Base-by-base conservation (phyloP, 148 eudicot genomes). In the Chenopodium quinoa region DNA sequence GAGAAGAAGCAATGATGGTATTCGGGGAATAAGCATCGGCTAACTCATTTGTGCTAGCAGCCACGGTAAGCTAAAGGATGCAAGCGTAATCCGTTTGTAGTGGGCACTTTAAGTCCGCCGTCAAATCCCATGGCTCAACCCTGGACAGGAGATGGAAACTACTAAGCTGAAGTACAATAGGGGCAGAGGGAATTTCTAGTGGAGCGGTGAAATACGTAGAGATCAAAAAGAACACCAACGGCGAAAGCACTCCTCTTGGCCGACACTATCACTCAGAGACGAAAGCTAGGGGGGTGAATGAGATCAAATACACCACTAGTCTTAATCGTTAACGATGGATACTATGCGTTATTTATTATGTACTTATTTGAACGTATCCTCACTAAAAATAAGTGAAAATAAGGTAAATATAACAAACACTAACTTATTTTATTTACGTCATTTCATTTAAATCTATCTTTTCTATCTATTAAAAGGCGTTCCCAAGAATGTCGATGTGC, bases 81-180 rank as follows among this genome's bases (percentile, higher is more conserved):
- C 58, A 73, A 73, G 78, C 46, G 64, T 75, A 25, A 75, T 75
- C 78, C 37, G 78, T 50, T 17, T 75, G 63, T 50, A 75, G 78
- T 0, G 52, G 78, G 78, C 78, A 27, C 54, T 54, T 75, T 75
- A 75, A 75, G 62, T 75, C 64, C 64, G 20, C 12, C 78, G 64
- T 75, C 44, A 75, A 75, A 75, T 54, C 46, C 64, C 62, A 75
- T 2, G 78, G 78, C 78, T 75, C 63, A 75, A 75, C 78, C 78
- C 62, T 75, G 37, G 40, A 75, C 44, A 75, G 37, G n/a, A 12
- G 44, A 64, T 54, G 63, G 77, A 50, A 50, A 48, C 62, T 48
- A 74, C 20, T 37, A 74, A 48, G 77, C 63, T 74, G 0, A 20
- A 74, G 40, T 74, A 74, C 32, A 11, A 56, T 73, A 73, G 60